Conservation (phyloP, 2,329 filamentous ascomycete genomes). For the Hymenoscyphus albidus region DNA sequence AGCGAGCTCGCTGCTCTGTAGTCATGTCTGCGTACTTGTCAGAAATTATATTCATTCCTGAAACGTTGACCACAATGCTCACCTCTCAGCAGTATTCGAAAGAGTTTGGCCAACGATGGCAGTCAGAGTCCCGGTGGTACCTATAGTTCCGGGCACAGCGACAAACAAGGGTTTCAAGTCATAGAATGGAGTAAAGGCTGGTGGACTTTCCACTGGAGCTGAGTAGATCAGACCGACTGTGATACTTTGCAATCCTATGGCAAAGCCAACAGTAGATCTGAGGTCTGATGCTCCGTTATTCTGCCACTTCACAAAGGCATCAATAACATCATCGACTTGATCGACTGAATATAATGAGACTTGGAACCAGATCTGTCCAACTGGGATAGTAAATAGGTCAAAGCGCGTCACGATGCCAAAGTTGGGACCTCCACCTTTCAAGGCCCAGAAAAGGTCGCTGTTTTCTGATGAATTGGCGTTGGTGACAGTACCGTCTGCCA, state of each 20-base stretch:
- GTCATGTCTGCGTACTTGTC: too few species aligned
- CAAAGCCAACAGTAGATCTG: not conserved
- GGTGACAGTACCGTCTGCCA: conserved; percentile 24
- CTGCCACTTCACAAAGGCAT: conserved; percentile 10
- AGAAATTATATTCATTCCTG: too few species aligned
- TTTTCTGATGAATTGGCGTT: conserved; percentile 42
- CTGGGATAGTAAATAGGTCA: conserved; percentile 38
- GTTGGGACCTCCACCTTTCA: conserved; percentile 35
- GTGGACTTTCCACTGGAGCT: conserved; percentile 1
- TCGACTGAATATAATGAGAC: conserved; percentile 1
- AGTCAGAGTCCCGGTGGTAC: too few species aligned
- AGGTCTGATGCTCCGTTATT: conserved; percentile 3
- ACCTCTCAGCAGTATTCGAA: too few species aligned
- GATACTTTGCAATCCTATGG: not conserved
- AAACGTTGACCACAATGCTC: too few species aligned
- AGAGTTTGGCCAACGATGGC: too few species aligned
- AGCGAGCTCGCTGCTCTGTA: too few species aligned
- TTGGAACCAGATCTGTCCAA: conserved; percentile 16
- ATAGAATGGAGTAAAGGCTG: not conserved
- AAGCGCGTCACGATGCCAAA: conserved; percentile 46
- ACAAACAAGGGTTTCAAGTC: too few species aligned
- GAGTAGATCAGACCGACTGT: conserved; percentile 2
- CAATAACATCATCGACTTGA: conserved; percentile 4
- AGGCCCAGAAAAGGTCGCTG: conserved; percentile 45
- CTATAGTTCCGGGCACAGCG: too few species aligned